These are phyloP conservation scores for Vigna radiata DNA, from an alignment of 306 rosid genomes.

Conservation along the genomic window DNA sequence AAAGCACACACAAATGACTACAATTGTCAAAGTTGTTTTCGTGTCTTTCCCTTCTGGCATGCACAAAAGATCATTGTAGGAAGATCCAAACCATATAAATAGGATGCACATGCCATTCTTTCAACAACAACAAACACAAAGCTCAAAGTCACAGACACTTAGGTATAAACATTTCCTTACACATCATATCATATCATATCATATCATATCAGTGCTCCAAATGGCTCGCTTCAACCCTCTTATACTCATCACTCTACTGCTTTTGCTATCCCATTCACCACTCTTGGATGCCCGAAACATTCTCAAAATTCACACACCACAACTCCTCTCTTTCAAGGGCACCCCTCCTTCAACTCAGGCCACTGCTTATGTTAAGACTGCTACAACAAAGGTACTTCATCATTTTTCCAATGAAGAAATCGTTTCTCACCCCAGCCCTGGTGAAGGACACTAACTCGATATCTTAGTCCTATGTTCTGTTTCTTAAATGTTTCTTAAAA, in stretches of 20 bases:
- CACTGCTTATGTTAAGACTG: background rate
- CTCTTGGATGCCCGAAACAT: constrained; percentile 46
- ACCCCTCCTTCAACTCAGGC: constrained; percentile 15
- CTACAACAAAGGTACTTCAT: background rate
- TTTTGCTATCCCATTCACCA: constrained; percentile 25
- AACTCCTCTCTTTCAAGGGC: constrained; percentile 24
- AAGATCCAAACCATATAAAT: constrained; percentile 46
- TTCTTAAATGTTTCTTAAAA: background rate
- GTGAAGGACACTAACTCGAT: constrained; percentile 33
- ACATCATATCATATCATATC: no score
- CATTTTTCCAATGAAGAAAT: constrained; percentile 17
- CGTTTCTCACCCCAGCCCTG: constrained; percentile 41
- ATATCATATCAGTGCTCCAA: background rate
- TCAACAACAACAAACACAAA: background rate
- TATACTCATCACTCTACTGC: constrained; percentile 43
- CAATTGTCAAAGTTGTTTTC: background rate
- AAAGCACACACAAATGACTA: background rate
- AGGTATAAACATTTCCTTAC: background rate
- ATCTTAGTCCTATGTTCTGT: background rate
- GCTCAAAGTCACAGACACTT: constrained; percentile 27
- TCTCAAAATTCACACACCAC: constrained; percentile 33
- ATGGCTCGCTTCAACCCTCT: constrained; percentile 43
- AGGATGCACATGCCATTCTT: constrained; percentile 14
- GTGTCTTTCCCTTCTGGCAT: constrained; percentile 7
- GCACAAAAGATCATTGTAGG: background rate